Evolutionary conservation across 495 filamentous ascomycete species (phyloP), one percentile per base, ranked within the genome.

Genomic region (Chaetomium cochliodes): DNA sequence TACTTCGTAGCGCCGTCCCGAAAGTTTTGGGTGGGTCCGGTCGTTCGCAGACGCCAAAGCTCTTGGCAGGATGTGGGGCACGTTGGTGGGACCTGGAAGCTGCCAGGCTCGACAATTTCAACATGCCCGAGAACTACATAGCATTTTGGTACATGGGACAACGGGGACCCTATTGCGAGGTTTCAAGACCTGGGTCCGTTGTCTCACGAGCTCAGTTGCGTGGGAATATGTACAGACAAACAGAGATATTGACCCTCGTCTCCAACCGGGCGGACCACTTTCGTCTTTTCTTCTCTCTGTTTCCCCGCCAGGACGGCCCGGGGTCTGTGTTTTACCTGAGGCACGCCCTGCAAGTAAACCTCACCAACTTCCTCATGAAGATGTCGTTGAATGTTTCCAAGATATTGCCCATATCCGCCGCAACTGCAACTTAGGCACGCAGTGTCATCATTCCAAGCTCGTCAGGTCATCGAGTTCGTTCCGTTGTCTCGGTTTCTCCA

Each of bases 401-500:
- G 13, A 18, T 44, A 15, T 18, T 44, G 11, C 41, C 13, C n/a
- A 9, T 11, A 50, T 50, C 46, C 2, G 20, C 20, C 4, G 8
- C 2, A 20, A 9, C 8, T 50, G 1, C 46, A 23, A 20, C 18
- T 2, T 1, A 4, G 20, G n/a, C 18, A 23, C 11, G n/a, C 46
- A 39, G 3, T 0, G 16, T 22, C 41, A 3, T 54, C 69, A 85
- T 65, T 85, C 83, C 67, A 85, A 44, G 67, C 80, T 84, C 5
- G 80, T 78, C 46, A 83, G 65, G 60, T 84, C 81, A 47, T 79
- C 73, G 33, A 81, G 64, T 25, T 62, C 65, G 56, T 72, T 67
- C 64, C 74, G 65, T 61, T 71, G 62, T 69, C 69, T 75, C 65
- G 70, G 68, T 67, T 73, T 76, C 1, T 79, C 77, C 9, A 78